Evolutionary conservation across 768 basidiomycete species (phyloP), one percentile per base, ranked within the genome.

Genomic region (Kwoniella newhampshirensis): DNA sequence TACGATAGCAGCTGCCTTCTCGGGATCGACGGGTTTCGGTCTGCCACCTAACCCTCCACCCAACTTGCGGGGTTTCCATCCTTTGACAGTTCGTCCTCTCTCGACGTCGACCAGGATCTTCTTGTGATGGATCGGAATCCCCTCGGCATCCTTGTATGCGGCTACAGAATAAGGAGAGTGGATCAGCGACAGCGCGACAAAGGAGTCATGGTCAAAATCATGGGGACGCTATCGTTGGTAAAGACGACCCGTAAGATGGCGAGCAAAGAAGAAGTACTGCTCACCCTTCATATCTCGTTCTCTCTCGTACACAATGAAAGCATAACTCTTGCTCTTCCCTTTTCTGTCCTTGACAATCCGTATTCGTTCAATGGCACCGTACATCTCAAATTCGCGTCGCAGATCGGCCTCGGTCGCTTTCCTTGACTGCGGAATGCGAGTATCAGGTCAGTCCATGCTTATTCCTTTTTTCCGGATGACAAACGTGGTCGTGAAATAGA

Each of bases 21-120:
- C 84, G 3, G 85, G 85, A 18, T 68, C 69, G 20, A 73, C 62
- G 2, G 75, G 76, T 75, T 98, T 98, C 18, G 93, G 91, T 57
- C 94, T 83, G 25, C 96, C 96, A n/a, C 96, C 96, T n/a, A 98
- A 82, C 4, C 96, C 96, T n/a, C 96, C 96, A 18, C 94, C 96
- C 0, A 98, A 80, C 50, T 93, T 86, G 46, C 91, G 87, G 1
- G 96, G 96, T 75, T 96, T 97, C 96, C 96, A 99, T 2, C 93
- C 96, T 57, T 94, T 86, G 25, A 99, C 96, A 11, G 96, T 99
- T 46, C 96, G 85, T 18, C 96, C 96, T 32, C 96, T 87, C 78
- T 99, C 96, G 61, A 99, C 96, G 73, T 99, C 96, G 49, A 99
- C 94, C 32, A 98, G 82, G 64, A 98, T 93, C 67, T 88, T 84